A percentile compares a stretch with the other conserved stretches of the same genome.
Evolutionary conservation across 2,329 filamentous ascomycete species (phyloP).

Genomic region (Pseudopithomyces chartarum): DNA sequence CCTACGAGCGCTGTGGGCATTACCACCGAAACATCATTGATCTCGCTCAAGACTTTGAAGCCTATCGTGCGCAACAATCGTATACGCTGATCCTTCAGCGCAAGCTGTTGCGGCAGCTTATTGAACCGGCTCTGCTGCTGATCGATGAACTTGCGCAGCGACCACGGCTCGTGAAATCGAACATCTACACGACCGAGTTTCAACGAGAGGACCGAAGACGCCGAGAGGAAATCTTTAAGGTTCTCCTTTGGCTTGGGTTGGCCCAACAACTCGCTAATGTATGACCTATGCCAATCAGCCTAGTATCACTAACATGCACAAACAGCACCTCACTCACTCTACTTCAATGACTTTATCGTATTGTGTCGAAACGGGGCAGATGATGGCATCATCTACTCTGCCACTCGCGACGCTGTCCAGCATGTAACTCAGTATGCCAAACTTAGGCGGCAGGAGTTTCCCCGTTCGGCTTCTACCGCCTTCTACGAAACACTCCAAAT

Average conservation of each 20-base stretch:
- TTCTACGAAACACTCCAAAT: slow-evolving; percentile 98
- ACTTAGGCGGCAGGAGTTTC: slow-evolving; percentile 91
- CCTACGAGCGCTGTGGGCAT: slow-evolving; percentile 98
- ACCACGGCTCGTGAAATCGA: slow-evolving; percentile 96
- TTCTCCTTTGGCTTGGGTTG: slow-evolving; percentile 97
- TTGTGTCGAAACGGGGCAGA: slow-evolving; percentile 95
- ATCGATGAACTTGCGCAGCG: slow-evolving; percentile 77
- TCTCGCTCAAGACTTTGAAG: slow-evolving; percentile 90
- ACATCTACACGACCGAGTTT: slow-evolving; percentile 92
- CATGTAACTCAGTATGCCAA: slow-evolving; percentile 90
- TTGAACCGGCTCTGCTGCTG: slow-evolving; percentile 70
- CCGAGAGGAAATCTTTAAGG: slow-evolving; percentile 82
- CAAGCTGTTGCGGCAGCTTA: slow-evolving; percentile 40
- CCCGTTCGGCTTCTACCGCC: slow-evolving; percentile 91
- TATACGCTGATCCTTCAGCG: slow-evolving; percentile 58
- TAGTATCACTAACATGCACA: neutral
- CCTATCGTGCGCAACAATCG: slow-evolving; percentile 84
- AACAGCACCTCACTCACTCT: slow-evolving; percentile 23
- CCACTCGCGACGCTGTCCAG: slow-evolving; percentile 89
- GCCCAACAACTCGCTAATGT: slow-evolving; percentile 90
- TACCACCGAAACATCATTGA: slow-evolving; percentile 94
- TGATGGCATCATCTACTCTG: slow-evolving; percentile 85
- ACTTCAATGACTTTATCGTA: slow-evolving; percentile 99
- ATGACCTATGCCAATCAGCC: slow-evolving; percentile 60
- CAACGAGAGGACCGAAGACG: slow-evolving; percentile 85